Base-by-base conservation (phyloP, 257 asterid genomes). In the Capsicum rhomboideum region DNA sequence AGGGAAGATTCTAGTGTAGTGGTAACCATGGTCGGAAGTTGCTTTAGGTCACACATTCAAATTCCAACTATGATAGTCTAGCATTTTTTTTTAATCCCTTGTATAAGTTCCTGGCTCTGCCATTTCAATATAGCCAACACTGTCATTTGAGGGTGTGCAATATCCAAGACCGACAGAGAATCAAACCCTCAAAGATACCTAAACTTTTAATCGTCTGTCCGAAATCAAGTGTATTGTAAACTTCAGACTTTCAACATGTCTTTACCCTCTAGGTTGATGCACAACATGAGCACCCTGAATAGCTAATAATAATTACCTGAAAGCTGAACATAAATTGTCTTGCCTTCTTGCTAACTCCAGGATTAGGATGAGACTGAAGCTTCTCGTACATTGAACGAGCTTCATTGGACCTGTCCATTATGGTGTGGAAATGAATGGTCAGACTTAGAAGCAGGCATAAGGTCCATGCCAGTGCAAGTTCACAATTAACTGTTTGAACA, bases 361-460 rank as follows among this genome's bases (percentile, higher is more conserved):
- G 90, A 80, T 84, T 91, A 13, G 99, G 97, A 87, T 94, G 98
- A 79, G 96, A 90, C 87, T 90, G 92, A 80, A 96, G 98, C 89
- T 92, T 96, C 88, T 93, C 97, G 77, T 96, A 96, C 99, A 96
- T 92, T 55, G 21, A 26, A 29, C 96, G 95, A 16, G 99, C 99
- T 88, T 96, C 98, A 53, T 87, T 87, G 55, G 89, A 37, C 89
- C 98, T 96, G 92, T 78, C 83, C 53, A 86, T 55, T 26, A 67
- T 61, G 14, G 8, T 49, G 23, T 23, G 59, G 61, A 75, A 13
- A 4, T 46, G 44, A 49, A 75, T 75, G 80, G 20, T 75, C 80
- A 75, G 42, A 46, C 44, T 49, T 4, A 8, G 61, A 26, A 49
- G 42, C 4, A 14, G 61, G 80, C 23, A 46, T 14, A 75, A 75